Evolutionary conservation across 2,329 filamentous ascomycete species (phyloP), one percentile per base, ranked within the genome.

Genomic region (Verticillium nonalfalfae): DNA sequence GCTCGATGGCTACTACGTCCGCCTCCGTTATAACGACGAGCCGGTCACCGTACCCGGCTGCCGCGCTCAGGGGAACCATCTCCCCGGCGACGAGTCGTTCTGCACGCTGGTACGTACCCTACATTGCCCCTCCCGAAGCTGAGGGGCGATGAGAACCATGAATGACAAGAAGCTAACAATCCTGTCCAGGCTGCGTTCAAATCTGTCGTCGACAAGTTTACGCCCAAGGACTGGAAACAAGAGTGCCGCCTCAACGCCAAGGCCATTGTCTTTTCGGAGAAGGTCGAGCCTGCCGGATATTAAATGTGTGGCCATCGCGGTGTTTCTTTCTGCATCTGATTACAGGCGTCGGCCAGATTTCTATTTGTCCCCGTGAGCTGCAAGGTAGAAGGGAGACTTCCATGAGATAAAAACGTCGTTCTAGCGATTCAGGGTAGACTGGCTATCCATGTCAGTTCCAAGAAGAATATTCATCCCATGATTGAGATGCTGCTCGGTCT

Each of bases 1-100:
- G 59, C 57, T 96, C 11, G 80, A 90, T 33, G 88, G 86, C 1
- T 93, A 96, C 78, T 99, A 90, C 74, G 94, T 99, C 14, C 87
- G 95, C 18, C 74, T 99, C 62, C 85, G 93, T 58, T 99, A 96
- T 75, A 99, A 99, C 69, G 95, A 98, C 73, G 81, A 83, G 59
- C 85, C 92, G 3, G 85, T 98, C 70, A 85, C 82, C 14, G 82
- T 99, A 18, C 94, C 94, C 0, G 93, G 91, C 2, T 99, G 95
- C 74, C 86, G 83, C 66, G 76, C 82, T 10, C 75, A 81, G 0
- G 91, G 92, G 7, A 96, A 93, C 63, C 95, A 99, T 75, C 81
- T 97, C 2, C 85, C 91, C 1, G 92, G 92, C 1, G 90, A 98
- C 68, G 88, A 93, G 67, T 90, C 86, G 33, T 94, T 98, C 70